These are phyloP conservation scores for Mortierella sp. DNA, from an alignment of 371 early-diverging fungal genomes.

Conservation along the genomic window DNA sequence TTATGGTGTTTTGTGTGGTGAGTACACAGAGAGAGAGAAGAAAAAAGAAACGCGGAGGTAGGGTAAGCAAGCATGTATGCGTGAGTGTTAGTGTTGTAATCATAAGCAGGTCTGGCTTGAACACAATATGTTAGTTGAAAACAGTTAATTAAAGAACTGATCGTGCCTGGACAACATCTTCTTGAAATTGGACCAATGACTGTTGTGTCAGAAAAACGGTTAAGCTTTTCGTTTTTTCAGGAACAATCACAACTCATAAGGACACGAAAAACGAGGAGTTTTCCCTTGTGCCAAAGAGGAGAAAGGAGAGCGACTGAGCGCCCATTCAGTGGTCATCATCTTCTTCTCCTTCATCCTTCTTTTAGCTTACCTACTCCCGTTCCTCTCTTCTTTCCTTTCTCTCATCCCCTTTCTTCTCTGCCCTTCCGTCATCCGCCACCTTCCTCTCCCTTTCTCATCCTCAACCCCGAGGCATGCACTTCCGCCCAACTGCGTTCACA, in stretches of 20 bases:
- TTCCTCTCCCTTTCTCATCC: neutral
- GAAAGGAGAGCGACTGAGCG: neutral
- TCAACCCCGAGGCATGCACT: neutral
- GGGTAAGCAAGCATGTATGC: neutral
- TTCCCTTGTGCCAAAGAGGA: neutral
- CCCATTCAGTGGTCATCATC: conserved; percentile 4
- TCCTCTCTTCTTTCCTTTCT: conserved; percentile 2
- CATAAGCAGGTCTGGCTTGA: too few relatives aligned
- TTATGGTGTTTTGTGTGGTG: neutral
- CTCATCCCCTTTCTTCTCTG: neutral
- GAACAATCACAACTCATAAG: neutral
- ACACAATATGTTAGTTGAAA: neutral
- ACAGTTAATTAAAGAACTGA: neutral
- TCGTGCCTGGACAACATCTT: neutral
- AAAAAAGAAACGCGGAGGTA: neutral
- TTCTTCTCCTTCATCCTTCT: neutral
- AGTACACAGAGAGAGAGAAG: neutral
- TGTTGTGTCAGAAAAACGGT: neutral
- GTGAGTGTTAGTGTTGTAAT: too few relatives aligned
- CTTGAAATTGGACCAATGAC: neutral
- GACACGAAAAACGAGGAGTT: neutral
- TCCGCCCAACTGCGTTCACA: neutral
- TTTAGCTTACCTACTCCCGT: neutral
- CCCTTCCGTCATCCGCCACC: neutral
- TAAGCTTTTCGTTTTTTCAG: conserved; percentile 5